Evolutionary conservation across 108 stramenopile species (phyloP), one percentile per base, ranked within the genome.

Genomic region (Pseudonitzschia multistriata): DNA sequence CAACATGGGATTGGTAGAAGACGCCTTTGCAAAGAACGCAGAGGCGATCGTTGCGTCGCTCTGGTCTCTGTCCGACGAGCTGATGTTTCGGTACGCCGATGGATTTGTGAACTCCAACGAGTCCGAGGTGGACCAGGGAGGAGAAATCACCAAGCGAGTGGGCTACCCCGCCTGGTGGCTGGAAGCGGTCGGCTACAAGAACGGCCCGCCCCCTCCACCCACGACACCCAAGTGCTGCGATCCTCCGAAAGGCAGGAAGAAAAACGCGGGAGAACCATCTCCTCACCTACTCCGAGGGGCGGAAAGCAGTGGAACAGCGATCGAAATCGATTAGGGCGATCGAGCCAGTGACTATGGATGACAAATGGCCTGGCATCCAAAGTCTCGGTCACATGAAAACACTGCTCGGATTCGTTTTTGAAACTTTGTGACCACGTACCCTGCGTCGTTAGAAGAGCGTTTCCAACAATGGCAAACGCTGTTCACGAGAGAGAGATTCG

Each of bases 101-200:
- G 82, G 82, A 25, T 79, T 79, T 65, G 72, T 79, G 48, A 79
- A 83, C 73, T 14, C 10, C 13, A 15, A 30, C 4, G 57, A 59
- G 35, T 33, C 31, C 31, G 76, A 78, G 15, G 8, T 48, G 24
- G 50, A 52, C 7, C 53, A 56, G 5, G 22, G 49, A 22, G 71
- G 72, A 0, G 60, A 63, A 15, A 71, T 81, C 68, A 68, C 75
- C 7, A 74, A 83, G 50, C 66, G 65, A 56, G 72, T 76, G 30
- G 82, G 79, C 24, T 79, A 83, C 66, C 82, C 82, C 15, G 62
- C 70, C 35, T 83, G 79, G 78, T 83, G 82, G 82, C 54, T 83
- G 11, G 66, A 83, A 70, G 60, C 67, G 10, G 78, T 83, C 31
- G 79, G 65, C 29, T 83, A 60, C 49, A 8, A 19, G 7, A 55